Evolutionary conservation across 2,329 filamentous ascomycete species (phyloP).

Genomic region (Gaeumannomyces tritici): DNA sequence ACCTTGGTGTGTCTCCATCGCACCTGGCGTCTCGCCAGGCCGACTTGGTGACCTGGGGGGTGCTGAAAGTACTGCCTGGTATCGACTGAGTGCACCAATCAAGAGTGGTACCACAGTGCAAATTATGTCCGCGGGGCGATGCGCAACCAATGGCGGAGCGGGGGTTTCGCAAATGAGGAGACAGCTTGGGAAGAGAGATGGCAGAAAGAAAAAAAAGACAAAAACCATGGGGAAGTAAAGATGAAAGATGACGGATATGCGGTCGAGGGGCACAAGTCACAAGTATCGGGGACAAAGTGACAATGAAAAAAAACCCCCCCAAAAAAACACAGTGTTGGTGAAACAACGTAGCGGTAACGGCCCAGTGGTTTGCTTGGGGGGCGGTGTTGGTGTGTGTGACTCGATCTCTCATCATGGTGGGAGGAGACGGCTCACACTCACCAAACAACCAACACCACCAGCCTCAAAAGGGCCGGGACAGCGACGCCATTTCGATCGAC

Average conservation of each 20-base stretch:
- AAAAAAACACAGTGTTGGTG: neutral
- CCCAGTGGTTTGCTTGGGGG: neutral
- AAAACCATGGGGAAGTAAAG: neutral
- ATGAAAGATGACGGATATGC: neutral
- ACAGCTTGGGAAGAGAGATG: neutral
- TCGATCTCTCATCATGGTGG: neutral
- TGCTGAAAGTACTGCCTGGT: neutral
- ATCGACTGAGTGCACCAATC: neutral
- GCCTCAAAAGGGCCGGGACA: too few species aligned
- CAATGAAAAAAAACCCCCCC: too few species aligned
- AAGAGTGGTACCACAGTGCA: neutral
- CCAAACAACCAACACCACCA: neutral
- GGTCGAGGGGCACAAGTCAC: too few species aligned
- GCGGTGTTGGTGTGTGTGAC: neutral
- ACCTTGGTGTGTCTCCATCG: neutral
- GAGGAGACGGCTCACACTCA: too few species aligned
- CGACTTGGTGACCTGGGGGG: neutral
- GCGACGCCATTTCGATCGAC: too few species aligned
- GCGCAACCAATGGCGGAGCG: neutral
- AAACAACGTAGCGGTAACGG: neutral
- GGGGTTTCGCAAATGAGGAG: neutral
- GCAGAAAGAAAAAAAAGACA: neutral
- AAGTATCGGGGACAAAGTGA: too few species aligned
- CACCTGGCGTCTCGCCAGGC: neutral
- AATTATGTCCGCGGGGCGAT: neutral